Conservation (phyloP, 1,284 basidiomycete genomes). For the Anthracocystis setariae region DNA sequence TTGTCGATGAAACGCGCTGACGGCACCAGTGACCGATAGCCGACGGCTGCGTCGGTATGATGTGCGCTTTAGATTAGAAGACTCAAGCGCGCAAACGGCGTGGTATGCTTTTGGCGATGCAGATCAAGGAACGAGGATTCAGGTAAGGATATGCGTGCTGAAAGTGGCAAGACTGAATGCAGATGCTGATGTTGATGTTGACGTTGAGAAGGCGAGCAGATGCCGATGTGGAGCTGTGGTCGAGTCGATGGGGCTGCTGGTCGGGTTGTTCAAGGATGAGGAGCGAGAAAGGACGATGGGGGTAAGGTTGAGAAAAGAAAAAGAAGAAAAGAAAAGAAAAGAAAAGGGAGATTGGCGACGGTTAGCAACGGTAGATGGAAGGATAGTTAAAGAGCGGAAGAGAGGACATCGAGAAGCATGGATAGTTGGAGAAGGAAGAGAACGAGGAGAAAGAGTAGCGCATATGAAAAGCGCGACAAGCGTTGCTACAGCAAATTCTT, state of each 20-base stretch:
- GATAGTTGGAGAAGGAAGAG: not conserved
- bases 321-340: not conserved
- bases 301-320: not conserved
- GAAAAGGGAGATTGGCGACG: not conserved
- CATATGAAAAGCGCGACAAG: not conserved
- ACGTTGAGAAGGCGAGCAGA: not conserved
- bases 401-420: not conserved
- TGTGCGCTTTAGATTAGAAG: not conserved
- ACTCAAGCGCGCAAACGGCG: too few species aligned
- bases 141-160: too few species aligned
- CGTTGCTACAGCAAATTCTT: not conserved
- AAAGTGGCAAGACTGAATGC: too few species aligned
- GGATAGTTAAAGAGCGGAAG: not conserved
- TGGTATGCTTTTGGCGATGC: too few species aligned
- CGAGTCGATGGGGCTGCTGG: not conserved
- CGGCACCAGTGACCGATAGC: not conserved
- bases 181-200: not conserved
- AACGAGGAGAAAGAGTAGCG: not conserved
- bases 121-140: too few species aligned
- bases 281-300: not conserved
- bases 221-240: not conserved
- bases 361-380: not conserved
- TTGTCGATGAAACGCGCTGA: conserved; percentile 1
- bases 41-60: not conserved
- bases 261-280: not conserved